These are phyloP conservation scores for Colletotrichum tofieldiae DNA, from an alignment of 2,329 filamentous ascomycete genomes.

Conservation along the genomic window DNA sequence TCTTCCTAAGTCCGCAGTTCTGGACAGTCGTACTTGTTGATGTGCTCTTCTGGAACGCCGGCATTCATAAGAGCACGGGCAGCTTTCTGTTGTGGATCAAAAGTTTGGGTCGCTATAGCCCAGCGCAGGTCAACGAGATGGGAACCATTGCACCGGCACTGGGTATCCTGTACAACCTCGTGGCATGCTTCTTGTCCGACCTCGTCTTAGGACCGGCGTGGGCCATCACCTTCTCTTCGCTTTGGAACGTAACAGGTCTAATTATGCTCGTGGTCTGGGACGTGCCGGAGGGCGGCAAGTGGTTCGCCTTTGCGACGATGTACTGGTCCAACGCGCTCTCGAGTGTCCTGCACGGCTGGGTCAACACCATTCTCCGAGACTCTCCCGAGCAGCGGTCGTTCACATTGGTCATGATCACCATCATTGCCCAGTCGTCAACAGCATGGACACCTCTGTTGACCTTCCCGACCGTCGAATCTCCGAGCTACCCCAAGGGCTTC, in stretches of 20 bases:
- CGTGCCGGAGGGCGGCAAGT: slow-evolving; percentile 68
- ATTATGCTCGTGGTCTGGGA: slow-evolving; percentile 68
- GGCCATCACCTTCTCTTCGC: slow-evolving; percentile 48
- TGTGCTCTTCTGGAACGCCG: slow-evolving; percentile 64
- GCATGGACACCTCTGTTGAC: slow-evolving; percentile 70
- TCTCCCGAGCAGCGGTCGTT: slow-evolving; percentile 38
- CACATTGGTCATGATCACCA: slow-evolving; percentile 39
- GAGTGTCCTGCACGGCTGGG: slow-evolving; percentile 40
- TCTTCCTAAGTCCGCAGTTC: slow-evolving; percentile 59
- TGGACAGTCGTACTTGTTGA: slow-evolving; percentile 56
- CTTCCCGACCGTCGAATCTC: slow-evolving; percentile 63
- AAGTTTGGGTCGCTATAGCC: slow-evolving; percentile 58
- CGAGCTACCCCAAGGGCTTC: slow-evolving; percentile 61
- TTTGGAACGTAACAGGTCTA: slow-evolving; percentile 32
- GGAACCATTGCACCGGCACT: slow-evolving; percentile 40
- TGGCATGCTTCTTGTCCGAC: slow-evolving; percentile 38
- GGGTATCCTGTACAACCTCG: slow-evolving; percentile 34
- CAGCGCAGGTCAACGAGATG: slow-evolving; percentile 68
- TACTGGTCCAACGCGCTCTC: slow-evolving; percentile 38
- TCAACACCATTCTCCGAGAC: slow-evolving; percentile 38
- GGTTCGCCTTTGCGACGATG: slow-evolving; percentile 65
- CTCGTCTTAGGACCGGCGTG: slow-evolving; percentile 48
- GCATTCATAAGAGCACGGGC: slow-evolving; percentile 56
- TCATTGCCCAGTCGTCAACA: slow-evolving; percentile 68
- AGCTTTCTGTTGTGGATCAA: slow-evolving; percentile 59